Evolutionary conservation across 331 rosid genomes (phyloP), one percentile per base, ranked within the genome.

Genomic region (Pyracantha coccinea): DNA sequence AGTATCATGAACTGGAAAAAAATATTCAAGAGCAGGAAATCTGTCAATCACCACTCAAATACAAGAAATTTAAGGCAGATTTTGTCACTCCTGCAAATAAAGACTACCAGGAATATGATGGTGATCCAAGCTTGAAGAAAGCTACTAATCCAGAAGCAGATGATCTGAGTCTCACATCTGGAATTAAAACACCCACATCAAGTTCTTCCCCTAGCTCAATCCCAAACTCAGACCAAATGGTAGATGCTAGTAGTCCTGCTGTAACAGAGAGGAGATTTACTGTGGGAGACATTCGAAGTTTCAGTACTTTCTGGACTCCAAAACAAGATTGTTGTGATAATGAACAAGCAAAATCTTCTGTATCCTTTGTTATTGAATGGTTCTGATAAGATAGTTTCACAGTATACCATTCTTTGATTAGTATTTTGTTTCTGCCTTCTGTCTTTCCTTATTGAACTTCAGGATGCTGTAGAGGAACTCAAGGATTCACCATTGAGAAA

Each of bases 371-470:
- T 75, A 58, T 77, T 45, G 33, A 63, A 52, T 32, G 53, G 78
- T 81, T 54, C 69, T 68, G 68, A 58, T 77, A 58, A 62, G 71
- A 72, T 68, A 76, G 19, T 15, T 72, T 78, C 58, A 4, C 41
- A 50, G 61, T 71, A 60, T 61, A 72, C 38, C 17, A 47, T 47
- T 80, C 44, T 71, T 82, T 62, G 79, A 57, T 25, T 23, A 75
- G 59, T 73, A 27, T 38, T 75, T 44, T 66, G 33, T 21, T 55
- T 77, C 81, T 74, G 74, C 75, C 55, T 69, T 80, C 84, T 81
- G 82, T 78, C 12, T 74, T 86, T 89, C 91, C 90, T 90, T 92
- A 84, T 62, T 83, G 80, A 68, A 85, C 79, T 84, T 81, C 88
- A 95, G 97, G 87, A 78, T 71, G 76, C 72, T 32, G 61, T 62